These are phyloP conservation scores for Cladosporium halotolerans DNA, from an alignment of 2,329 filamentous ascomycete species.

Conservation along the genomic window DNA sequence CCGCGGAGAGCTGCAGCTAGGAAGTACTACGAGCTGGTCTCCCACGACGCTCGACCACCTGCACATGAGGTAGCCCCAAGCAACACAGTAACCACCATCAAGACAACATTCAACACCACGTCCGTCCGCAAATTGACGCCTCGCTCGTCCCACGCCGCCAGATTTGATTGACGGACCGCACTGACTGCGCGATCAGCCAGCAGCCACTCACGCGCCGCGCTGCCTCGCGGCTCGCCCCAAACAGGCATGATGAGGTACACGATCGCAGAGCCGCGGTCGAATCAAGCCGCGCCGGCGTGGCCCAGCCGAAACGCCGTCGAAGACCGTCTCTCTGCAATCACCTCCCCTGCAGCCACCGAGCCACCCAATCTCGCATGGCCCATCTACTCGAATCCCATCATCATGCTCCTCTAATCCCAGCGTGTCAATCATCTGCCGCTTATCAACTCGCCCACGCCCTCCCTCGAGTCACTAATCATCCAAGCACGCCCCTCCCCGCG, in stretches of 20 bases:
- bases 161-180: conserved; percentile 9
- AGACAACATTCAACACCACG: not conserved
- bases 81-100: too few species aligned
- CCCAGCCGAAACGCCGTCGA: conserved; percentile 7
- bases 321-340: conserved; percentile 8
- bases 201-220: conserved; percentile 1
- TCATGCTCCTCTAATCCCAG: not conserved
- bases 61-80: too few species aligned
- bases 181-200: conserved; percentile 6
- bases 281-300: conserved; percentile 8
- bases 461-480: too few species aligned
- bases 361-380: conserved; percentile 9
- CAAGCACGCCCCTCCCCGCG: too few species aligned
- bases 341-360: conserved; percentile 10
- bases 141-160: not conserved
- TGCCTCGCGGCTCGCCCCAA: conserved; percentile 3
- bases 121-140: not conserved
- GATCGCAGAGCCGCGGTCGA: not conserved
- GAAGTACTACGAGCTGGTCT: too few species aligned
- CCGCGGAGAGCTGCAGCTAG: too few species aligned
- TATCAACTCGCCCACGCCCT: too few species aligned
- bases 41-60: too few species aligned
- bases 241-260: not conserved
- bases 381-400: not conserved
- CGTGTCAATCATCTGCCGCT: not conserved